A percentile compares a stretch with the other conserved stretches of the same genome.
Evolutionary conservation across 345 rosid species (phyloP).

Genomic region (Salix udensis): DNA sequence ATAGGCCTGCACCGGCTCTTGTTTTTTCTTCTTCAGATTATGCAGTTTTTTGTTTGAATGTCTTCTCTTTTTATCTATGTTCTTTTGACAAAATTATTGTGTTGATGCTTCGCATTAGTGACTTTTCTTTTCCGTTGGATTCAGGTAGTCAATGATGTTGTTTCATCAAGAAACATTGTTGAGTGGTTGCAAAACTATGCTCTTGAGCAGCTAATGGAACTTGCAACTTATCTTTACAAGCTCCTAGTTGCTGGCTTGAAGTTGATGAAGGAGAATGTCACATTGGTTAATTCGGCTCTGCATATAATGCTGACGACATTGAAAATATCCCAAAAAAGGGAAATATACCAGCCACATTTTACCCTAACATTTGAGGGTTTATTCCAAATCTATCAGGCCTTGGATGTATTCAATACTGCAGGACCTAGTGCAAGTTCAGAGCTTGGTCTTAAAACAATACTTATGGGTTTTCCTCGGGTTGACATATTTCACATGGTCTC

Average conservation of each 20-base stretch:
- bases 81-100: not conserved
- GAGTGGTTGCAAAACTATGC: slow-evolving; percentile 76
- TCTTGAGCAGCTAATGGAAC: slow-evolving; percentile 69
- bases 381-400: slow-evolving; percentile 51
- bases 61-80: not conserved
- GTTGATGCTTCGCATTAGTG: not conserved
- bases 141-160: slow-evolving; percentile 50
- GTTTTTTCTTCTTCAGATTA: no score
- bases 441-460: slow-evolving; percentile 56
- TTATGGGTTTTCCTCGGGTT: slow-evolving; percentile 65
- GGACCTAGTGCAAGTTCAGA: slow-evolving; percentile 38
- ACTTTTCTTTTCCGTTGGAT: slow-evolving; percentile 15
- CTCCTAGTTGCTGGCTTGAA: slow-evolving; percentile 44
- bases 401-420: slow-evolving; percentile 27
- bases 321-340: slow-evolving; percentile 70
- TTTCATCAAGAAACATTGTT: slow-evolving; percentile 45
- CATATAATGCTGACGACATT: slow-evolving; percentile 48
- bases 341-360: slow-evolving; percentile 67
- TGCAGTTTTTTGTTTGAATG: no score
- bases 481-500: slow-evolving; percentile 56
- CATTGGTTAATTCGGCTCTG: slow-evolving; percentile 38
- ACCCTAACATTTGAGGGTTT: slow-evolving; percentile 62
- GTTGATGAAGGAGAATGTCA: slow-evolving; percentile 39
- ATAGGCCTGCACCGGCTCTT: not conserved
- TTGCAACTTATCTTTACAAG: slow-evolving; percentile 60